These are phyloP conservation scores for Darksidea phi DNA, from an alignment of 495 filamentous ascomycete genomes.

Conservation along the genomic window DNA sequence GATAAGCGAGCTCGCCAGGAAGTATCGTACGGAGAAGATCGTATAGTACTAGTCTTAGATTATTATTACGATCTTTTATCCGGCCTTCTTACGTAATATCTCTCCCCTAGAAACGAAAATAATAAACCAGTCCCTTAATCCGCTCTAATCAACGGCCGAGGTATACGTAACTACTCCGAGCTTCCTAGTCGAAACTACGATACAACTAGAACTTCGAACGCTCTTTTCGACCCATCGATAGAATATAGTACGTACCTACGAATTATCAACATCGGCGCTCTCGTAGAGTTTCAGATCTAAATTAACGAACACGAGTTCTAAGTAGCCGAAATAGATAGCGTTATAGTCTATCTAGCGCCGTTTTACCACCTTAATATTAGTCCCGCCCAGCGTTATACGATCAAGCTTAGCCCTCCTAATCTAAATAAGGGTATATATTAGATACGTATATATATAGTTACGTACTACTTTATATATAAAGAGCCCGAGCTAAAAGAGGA, in stretches of 20 bases:
- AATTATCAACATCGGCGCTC: slow-evolving; percentile 40
- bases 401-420: slow-evolving; percentile 37
- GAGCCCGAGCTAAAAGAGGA: slow-evolving; percentile 35
- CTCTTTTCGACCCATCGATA: slow-evolving; percentile 31
- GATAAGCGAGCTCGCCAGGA: slow-evolving; percentile 46
- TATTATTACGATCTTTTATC: slow-evolving; percentile 57
- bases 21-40: slow-evolving; percentile 51
- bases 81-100: slow-evolving; percentile 52
- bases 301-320: slow-evolving; percentile 36
- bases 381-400: slow-evolving; percentile 43
- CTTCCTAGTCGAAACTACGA: slow-evolving; percentile 48
- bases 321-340: slow-evolving; percentile 33
- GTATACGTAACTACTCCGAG: slow-evolving; percentile 50
- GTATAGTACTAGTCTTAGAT: slow-evolving; percentile 57
- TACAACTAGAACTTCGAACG: slow-evolving; percentile 25
- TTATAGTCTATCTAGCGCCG: slow-evolving; percentile 24
- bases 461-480: slow-evolving; percentile 53
- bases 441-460: slow-evolving; percentile 58
- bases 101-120: slow-evolving; percentile 52
- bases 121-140: slow-evolving; percentile 39
- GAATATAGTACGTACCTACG: slow-evolving; percentile 37
- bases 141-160: slow-evolving; percentile 60
- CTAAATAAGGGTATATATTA: slow-evolving; percentile 50
- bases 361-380: slow-evolving; percentile 40
- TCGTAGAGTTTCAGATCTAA: slow-evolving; percentile 33